phyloP scores from a whole-genome alignment of 176 grass and related monocot species.

The Eleusine coracana region DNA sequence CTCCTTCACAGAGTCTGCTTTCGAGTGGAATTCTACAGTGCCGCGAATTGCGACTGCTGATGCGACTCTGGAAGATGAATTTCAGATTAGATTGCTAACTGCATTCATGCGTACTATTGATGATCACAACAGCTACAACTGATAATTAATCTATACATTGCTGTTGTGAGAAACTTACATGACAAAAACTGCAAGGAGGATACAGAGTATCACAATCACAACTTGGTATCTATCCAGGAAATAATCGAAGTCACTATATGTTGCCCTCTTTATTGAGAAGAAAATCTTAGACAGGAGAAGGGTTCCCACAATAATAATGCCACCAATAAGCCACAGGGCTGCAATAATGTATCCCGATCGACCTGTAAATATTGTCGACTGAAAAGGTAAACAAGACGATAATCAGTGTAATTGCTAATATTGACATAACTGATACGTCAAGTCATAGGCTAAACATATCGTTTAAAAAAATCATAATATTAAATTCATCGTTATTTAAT shows the following conservation, averaged over 20 bases:
- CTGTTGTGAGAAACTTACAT: slow-evolving; percentile 61
- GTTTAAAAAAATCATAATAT: not conserved
- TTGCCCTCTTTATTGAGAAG: slow-evolving; percentile 38
- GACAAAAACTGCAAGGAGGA: slow-evolving; percentile 60
- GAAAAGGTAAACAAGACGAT: slow-evolving; percentile 50
- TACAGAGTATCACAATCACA: slow-evolving; percentile 49
- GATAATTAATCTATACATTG: not conserved
- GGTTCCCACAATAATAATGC: slow-evolving; percentile 37
- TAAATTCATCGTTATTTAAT: not conserved
- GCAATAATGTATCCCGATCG: slow-evolving; percentile 76
- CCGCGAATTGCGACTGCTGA: slow-evolving; percentile 54
- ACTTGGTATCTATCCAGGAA: slow-evolving; percentile 46
- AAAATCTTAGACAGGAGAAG: slow-evolving; percentile 51
- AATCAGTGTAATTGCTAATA: slow-evolving; percentile 18
- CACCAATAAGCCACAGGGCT: slow-evolving; percentile 70
- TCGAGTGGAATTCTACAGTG: slow-evolving; percentile 65
- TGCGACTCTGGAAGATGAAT: slow-evolving; percentile 55
- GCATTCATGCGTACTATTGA: not conserved
- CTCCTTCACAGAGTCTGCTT: slow-evolving; percentile 63
- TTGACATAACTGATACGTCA: not conserved
- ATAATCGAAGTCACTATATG: slow-evolving; percentile 31
- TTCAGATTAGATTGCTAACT: not conserved
- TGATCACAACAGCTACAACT: no score
- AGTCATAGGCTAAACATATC: not conserved
- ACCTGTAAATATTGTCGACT: slow-evolving; percentile 93